Percentiles rank a stretch among this genome's conserved stretches.
Evolutionary conservation across 2,329 filamentous ascomycete species (phyloP).

Genomic region (Colletotrichum spaethianum): DNA sequence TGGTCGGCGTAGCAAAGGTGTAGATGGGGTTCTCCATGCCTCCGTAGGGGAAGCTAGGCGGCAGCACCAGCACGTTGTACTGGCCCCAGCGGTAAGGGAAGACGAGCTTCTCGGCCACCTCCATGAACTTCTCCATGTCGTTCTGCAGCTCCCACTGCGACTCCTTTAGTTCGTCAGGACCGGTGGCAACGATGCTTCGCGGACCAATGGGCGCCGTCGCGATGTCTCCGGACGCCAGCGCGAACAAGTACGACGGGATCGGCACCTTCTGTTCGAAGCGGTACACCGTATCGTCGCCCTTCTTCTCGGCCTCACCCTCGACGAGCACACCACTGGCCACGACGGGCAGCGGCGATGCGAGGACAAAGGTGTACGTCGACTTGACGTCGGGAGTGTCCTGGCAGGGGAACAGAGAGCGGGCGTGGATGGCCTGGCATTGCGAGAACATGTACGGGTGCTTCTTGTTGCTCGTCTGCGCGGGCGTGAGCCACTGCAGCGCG

Average conservation of each 20-base stretch:
- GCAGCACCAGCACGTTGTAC: conserved; percentile 93
- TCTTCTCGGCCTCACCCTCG: conserved; percentile 61
- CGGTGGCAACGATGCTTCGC: conserved; percentile 86
- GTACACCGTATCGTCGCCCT: conserved; percentile 77
- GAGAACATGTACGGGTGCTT: conserved; percentile 98
- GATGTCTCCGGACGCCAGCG: conserved; percentile 89
- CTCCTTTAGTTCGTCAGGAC: conserved; percentile 86
- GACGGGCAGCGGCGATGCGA: conserved; percentile 90
- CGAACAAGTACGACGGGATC: conserved; percentile 95
- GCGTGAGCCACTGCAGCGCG: conserved; percentile 94
- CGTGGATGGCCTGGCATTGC: conserved; percentile 97
- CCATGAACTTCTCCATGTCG: conserved; percentile 93
- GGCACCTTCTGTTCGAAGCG: conserved; percentile 91
- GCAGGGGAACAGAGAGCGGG: conserved; percentile 93
- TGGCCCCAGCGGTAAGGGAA: conserved; percentile 95
- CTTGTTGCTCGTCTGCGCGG: conserved; percentile 94
- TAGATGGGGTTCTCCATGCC: conserved; percentile 95
- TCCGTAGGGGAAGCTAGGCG: conserved; percentile 91
- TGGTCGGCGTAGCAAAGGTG: conserved; percentile 94
- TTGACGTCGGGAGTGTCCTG: conserved; percentile 99
- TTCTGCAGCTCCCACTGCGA: conserved; percentile 93
- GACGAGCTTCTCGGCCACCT: conserved; percentile 84
- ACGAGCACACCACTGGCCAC: conserved; percentile 86
- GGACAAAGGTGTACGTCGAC: conserved; percentile 91
- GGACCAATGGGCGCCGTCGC: conserved; percentile 89